Evolutionary conservation across 2,329 filamentous ascomycete species (phyloP), one percentile per base, ranked within the genome.

Genomic region (Beauveria sp.): DNA sequence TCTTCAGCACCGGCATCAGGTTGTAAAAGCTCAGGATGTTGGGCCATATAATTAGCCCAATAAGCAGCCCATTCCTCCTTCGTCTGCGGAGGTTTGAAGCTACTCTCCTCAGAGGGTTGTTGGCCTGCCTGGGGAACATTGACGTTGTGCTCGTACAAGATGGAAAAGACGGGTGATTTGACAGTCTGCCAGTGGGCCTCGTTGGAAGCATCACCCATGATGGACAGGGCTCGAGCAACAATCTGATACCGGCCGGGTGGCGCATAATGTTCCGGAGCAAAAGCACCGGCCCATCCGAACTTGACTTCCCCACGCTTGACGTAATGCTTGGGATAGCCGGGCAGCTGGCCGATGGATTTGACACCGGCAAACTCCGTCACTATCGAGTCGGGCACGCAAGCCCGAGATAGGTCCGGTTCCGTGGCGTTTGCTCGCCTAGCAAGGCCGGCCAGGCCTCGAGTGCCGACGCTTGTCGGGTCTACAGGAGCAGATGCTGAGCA

Each of bases 161-260:
- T 26, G 22, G 44, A 47, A 47, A 47, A 47, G 22, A 47, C 44
- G 5, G 44, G 44, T 47, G 44, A 47, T 47, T 47, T 24, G 22
- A 47, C 12, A 47, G 20, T 51, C 48, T 51, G 48, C 48, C 28
- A 51, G 48, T 51, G 26, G 26, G 48, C 18, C 28, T 51, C 34
- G 30, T 59, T 53, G 5, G n/a, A n/a, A 5, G 24, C 46, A 14
- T 61, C 43, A 48, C 59, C 54, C 28, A 59, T 41, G 43, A 61
- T 55, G 28, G 54, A 46, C 22, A 63, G 48, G n/a, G 55, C 59
- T 18, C 37, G 54, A 52, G 24, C 48, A 26, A 63, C 50, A 26
- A 63, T 53, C 59, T 59, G 48, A 44, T 61, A 63, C 16, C 50
- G 30, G 16, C 58, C 62, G 24, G 54, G 53, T 24, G 62, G 59